Conservation (phyloP, 169 alveolate species). For the Eimeria maxima region DNA sequence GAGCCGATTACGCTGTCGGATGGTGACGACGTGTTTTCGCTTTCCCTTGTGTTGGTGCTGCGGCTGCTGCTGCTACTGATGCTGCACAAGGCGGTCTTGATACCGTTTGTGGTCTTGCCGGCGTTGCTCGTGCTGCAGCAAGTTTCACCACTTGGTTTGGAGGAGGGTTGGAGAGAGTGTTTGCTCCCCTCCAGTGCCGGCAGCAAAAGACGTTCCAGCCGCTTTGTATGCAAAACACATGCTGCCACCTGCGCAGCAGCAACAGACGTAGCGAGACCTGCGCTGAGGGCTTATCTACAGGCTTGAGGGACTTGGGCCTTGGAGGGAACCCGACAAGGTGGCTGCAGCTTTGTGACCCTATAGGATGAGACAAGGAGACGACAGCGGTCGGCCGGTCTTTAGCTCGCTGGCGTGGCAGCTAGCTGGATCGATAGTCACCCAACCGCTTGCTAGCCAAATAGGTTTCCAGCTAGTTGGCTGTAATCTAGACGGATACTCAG, state of each 20-base stretch:
- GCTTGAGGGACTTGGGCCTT: neutral
- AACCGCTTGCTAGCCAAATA: too few species aligned
- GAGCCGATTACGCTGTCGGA: neutral
- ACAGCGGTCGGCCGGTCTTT: neutral
- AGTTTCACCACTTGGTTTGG: neutral
- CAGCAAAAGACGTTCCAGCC: constrained; percentile 8
- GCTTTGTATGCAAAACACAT: constrained; percentile 24
- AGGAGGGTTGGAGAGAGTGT: neutral
- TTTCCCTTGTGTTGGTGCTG: constrained; percentile 42
- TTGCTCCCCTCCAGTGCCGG: neutral
- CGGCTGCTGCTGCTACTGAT: constrained; percentile 8
- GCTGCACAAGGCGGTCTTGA: constrained; percentile 26
- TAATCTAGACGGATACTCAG: too few species aligned
- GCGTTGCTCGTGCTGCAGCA: neutral
- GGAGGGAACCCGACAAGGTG: neutral
- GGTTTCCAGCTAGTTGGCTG: neutral
- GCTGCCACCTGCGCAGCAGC: constrained; percentile 32
- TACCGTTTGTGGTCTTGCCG: neutral
- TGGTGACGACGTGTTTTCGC: neutral
- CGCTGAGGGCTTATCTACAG: neutral
- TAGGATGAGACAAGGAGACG: neutral
- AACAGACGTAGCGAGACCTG: neutral
- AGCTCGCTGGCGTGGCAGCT: neutral
- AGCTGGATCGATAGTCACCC: neutral
- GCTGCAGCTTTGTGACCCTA: neutral